phyloP scores from a whole-genome alignment of 495 filamentous ascomycete genomes.

The Chaetomium tenue region DNA sequence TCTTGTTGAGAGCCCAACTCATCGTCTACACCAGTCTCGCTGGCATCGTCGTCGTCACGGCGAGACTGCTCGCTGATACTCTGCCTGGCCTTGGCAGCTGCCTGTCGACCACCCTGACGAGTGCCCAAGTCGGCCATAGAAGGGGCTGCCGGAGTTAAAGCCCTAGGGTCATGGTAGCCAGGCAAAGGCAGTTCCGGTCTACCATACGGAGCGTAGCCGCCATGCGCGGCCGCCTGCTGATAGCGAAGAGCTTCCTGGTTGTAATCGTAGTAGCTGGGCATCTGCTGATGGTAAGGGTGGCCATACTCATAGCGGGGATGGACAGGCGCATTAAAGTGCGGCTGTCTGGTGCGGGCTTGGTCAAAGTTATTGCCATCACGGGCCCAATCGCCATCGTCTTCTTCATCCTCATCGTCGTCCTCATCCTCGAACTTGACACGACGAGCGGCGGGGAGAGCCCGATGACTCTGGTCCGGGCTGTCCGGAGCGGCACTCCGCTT shows the following conservation, averaged over 20 bases:
- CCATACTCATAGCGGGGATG: not conserved
- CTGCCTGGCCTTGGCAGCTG: conserved; percentile 6
- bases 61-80: conserved; percentile 6
- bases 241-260: not conserved
- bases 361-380: not conserved
- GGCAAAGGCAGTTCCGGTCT: not conserved
- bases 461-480: not conserved
- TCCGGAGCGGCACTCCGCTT: not conserved
- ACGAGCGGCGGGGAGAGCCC: not conserved
- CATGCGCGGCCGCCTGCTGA: not conserved
- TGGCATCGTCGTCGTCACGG: not conserved
- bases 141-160: not conserved
- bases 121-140: not conserved
- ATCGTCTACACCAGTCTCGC: not conserved
- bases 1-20: not conserved
- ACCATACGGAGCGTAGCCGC: not conserved
- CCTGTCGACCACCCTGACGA: not conserved
- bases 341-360: not conserved
- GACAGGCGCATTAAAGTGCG: not conserved
- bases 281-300: not conserved
- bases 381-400: not conserved
- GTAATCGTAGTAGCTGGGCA: not conserved
- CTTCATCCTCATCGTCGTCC: not conserved
- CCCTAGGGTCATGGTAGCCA: not conserved
- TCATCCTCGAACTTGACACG: conserved; percentile 1